Conservation (phyloP, 495 filamentous ascomycete genomes). For the Aspergillus sparsus region DNA sequence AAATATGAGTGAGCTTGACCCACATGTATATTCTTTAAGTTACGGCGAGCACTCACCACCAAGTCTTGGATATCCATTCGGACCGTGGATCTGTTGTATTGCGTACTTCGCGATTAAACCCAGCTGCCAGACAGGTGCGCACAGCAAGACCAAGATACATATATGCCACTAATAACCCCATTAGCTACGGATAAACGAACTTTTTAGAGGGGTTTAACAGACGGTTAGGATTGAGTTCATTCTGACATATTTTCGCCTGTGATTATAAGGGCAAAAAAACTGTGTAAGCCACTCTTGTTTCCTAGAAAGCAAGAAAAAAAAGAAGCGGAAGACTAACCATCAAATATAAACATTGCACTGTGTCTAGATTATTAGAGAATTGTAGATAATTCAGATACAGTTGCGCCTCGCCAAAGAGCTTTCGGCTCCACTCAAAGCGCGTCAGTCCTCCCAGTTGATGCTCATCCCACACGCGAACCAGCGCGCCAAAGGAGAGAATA, state of each 20-base stretch:
- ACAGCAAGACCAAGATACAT: slow-evolving; percentile 47
- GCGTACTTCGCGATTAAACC: slow-evolving; percentile 42
- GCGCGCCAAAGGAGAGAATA: slow-evolving; percentile 40
- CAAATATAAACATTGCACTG: slow-evolving; percentile 44
- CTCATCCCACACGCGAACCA: slow-evolving; percentile 46
- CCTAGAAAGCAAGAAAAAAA: neutral
- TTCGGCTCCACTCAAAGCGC: slow-evolving; percentile 46
- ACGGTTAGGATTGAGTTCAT: slow-evolving; percentile 47
- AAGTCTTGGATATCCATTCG: slow-evolving; percentile 45
- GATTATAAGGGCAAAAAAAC: neutral
- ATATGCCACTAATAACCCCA: slow-evolving; percentile 38
- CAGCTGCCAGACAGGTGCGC: slow-evolving; percentile 44
- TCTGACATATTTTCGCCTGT: slow-evolving; percentile 47
- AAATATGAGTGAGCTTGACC: neutral
- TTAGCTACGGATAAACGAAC: neutral
- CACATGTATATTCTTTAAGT: neutral
- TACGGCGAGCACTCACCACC: slow-evolving; percentile 38
- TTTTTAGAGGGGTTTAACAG: slow-evolving; percentile 1
- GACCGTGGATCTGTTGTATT: slow-evolving; percentile 38
- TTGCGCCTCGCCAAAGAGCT: slow-evolving; percentile 45
- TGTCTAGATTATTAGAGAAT: slow-evolving; percentile 45
- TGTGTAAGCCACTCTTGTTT: slow-evolving; percentile 1
- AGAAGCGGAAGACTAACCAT: slow-evolving; percentile 32
- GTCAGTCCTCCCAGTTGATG: slow-evolving; percentile 36
- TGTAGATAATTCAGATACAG: slow-evolving; percentile 37